Base-by-base conservation (phyloP, 495 filamentous ascomycete species). In the Hyaloscypha hepaticicola region DNA sequence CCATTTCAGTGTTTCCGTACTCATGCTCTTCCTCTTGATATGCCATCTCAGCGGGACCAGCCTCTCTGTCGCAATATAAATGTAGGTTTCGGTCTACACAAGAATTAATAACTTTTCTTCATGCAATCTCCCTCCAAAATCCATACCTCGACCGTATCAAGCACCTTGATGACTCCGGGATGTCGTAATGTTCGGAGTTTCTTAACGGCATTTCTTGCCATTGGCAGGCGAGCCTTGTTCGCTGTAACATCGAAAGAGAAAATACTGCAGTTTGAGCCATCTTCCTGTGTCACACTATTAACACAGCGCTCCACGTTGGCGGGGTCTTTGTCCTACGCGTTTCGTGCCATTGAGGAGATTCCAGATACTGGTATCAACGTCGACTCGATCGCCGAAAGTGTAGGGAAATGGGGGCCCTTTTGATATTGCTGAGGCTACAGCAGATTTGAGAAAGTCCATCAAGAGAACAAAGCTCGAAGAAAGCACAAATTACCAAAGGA, bases 361-460 rank as follows among this genome's bases (percentile, higher is more conserved):
- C 94, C 95, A 98, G 62, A 98, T 90, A 22, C 93, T 93, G 69
- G 90, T 86, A 72, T 94, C 90, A 29, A 92, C 77, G 69, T 96
- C 93, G 53, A 96, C 88, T 73, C 88, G 83, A 76, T 99, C 95
- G 69, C 93, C 93, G 69, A 97, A 92, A 22, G 83, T 88, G 74
- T 96, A 97, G 9, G 92, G 92, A 70, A 96, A 96, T 4, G 92
- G 86, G 33, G 92, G 93, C 21, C 93, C 93, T 76, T 96, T 96
- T 16, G 95, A 90, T 69, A 97, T 98, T 63, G 94, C 94, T 48
- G 95, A 97, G 38, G 92, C 92, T 70, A 99, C 92, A 48, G 96
- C 96, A 53, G 91, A 97, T 78, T 97, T 99, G 64, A 99, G 83
- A 73, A 98, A 97, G 70, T 99, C 93, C 95, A 99, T 99, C 64